Evolutionary conservation across 306 rosid species (phyloP).

Genomic region (Comarum palustre): DNA sequence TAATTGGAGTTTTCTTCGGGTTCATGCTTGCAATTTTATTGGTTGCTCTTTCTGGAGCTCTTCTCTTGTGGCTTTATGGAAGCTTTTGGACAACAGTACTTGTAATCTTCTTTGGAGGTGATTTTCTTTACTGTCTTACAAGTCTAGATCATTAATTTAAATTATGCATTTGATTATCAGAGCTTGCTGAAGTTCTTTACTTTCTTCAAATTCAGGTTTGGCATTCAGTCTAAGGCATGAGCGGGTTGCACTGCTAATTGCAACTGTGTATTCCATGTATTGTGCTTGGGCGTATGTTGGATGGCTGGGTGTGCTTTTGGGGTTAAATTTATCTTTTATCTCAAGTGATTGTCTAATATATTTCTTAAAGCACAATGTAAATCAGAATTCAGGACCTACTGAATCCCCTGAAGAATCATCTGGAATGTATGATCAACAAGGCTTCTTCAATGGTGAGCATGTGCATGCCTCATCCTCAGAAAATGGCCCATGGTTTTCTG

Average conservation of each 20-base stretch:
- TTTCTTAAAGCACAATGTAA: slow-evolving; percentile 71
- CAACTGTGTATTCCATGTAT: slow-evolving; percentile 71
- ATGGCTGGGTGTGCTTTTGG: slow-evolving; percentile 76
- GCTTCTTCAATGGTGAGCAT: slow-evolving; percentile 60
- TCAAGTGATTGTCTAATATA: slow-evolving; percentile 82
- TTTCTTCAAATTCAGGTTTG: slow-evolving; percentile 61
- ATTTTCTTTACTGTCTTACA: slow-evolving; percentile 26
- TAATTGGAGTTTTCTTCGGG: slow-evolving; percentile 67
- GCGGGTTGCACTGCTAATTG: slow-evolving; percentile 63
- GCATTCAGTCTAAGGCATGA: slow-evolving; percentile 68
- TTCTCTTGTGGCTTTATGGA: slow-evolving; percentile 86
- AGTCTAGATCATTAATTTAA: slow-evolving; percentile 20
- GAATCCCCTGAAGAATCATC: slow-evolving; percentile 56
- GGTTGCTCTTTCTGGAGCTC: slow-evolving; percentile 63
- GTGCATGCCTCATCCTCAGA: slow-evolving; percentile 56
- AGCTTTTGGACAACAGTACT: slow-evolving; percentile 84
- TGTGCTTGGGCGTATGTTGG: slow-evolving; percentile 89
- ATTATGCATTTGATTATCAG: slow-evolving; percentile 16
- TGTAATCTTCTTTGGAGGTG: slow-evolving; percentile 85
- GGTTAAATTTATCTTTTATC: slow-evolving; percentile 77
- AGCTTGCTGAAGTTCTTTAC: slow-evolving; percentile 33
- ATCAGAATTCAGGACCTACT: slow-evolving; percentile 60
- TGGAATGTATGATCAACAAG: slow-evolving; percentile 72
- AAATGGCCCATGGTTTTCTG: slow-evolving; percentile 57
- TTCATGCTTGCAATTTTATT: slow-evolving; percentile 64